These are phyloP conservation scores for Acacia melanoxylon DNA, from an alignment of 306 rosid species.

Conservation along the genomic window DNA sequence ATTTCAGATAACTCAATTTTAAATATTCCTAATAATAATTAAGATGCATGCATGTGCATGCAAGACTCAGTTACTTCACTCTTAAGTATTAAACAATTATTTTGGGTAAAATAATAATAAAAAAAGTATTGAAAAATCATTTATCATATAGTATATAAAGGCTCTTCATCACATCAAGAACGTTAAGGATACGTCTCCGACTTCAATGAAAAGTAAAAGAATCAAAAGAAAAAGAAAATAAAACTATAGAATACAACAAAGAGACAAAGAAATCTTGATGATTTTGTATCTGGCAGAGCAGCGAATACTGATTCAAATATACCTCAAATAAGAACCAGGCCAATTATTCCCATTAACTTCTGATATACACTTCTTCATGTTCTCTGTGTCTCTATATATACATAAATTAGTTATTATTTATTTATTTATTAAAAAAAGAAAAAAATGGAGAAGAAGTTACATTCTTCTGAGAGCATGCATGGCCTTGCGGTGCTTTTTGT, in stretches of 20 bases:
- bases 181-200: slow-evolving; percentile 31
- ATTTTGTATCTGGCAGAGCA: slow-evolving; percentile 11
- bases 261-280: slow-evolving; percentile 25
- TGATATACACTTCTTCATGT: neutral
- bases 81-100: slow-evolving; percentile 15
- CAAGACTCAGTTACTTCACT: slow-evolving; percentile 15
- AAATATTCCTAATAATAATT: neutral
- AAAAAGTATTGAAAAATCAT: neutral
- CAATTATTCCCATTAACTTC: slow-evolving; percentile 12
- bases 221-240: neutral
- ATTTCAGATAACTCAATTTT: neutral
- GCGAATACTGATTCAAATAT: slow-evolving; percentile 19
- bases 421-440: neutral
- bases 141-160: neutral
- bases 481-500: slow-evolving; percentile 5
- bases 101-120: neutral
- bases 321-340: neutral
- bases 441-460: neutral
- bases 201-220: neutral
- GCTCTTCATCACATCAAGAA: slow-evolving; percentile 9
- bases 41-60: slow-evolving; percentile 39
- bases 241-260: neutral
- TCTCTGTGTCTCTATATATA: neutral
- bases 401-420: neutral
- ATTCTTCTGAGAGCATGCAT: neutral